Conservation (phyloP, 805 yeast species). For the Torulaspora microellipsoides region DNA sequence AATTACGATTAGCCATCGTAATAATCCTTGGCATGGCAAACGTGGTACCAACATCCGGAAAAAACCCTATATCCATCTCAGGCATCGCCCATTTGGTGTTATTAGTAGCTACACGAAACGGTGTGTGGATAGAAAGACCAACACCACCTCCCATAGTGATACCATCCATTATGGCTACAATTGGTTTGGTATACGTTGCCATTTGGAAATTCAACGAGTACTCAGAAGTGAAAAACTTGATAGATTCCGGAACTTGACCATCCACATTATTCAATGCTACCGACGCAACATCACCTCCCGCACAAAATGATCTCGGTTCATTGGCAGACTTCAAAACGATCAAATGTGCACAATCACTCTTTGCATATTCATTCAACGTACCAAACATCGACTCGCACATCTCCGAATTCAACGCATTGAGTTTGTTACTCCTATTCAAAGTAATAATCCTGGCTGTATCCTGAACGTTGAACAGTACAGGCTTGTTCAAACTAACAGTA, state of each 20-base stretch:
- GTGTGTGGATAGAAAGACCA: slow-evolving; percentile 84
- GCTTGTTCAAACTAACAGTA: slow-evolving; percentile 3
- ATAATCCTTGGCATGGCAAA: slow-evolving; percentile 75
- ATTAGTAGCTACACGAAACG: slow-evolving; percentile 92
- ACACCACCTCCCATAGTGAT: slow-evolving; percentile 98
- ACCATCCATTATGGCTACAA: slow-evolving; percentile 83
- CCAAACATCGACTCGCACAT: slow-evolving; percentile 74
- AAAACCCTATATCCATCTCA: slow-evolving; percentile 92
- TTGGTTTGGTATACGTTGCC: slow-evolving; percentile 82
- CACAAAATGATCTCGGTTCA: slow-evolving; percentile 74
- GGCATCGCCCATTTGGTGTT: slow-evolving; percentile 94
- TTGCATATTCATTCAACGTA: slow-evolving; percentile 70
- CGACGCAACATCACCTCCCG: slow-evolving; percentile 93
- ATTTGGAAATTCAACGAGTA: slow-evolving; percentile 75
- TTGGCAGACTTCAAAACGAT: slow-evolving; percentile 53
- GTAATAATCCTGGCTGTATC: slow-evolving; percentile 64
- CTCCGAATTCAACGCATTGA: slow-evolving; percentile 74
- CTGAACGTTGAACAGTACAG: slow-evolving; percentile 25
- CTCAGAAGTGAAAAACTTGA: slow-evolving; percentile 71
- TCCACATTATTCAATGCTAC: slow-evolving; percentile 58
- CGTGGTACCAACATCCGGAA: slow-evolving; percentile 93
- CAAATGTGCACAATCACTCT: slow-evolving; percentile 58
- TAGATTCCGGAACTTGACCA: slow-evolving; percentile 45
- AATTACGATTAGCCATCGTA: slow-evolving; percentile 43
- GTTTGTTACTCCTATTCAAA: slow-evolving; percentile 73